Conservation (phyloP, 176 grass and related monocot genomes). For the Cenchrus fungigraminus region DNA sequence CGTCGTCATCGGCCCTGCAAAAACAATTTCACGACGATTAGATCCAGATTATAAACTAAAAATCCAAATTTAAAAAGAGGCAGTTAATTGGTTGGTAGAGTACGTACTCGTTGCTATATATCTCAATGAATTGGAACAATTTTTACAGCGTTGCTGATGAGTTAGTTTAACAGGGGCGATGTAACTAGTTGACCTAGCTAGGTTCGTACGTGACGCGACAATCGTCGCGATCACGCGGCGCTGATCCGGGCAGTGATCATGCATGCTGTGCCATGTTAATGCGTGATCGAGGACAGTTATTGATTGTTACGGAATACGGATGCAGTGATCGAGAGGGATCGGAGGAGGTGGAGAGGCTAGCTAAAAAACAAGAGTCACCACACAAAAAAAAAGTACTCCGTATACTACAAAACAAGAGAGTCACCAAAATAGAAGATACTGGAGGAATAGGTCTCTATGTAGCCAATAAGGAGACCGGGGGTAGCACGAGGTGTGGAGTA, state of each 20-base stretch:
- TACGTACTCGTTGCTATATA: no score
- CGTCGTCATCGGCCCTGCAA: constrained; percentile 62
- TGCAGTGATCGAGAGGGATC: neutral
- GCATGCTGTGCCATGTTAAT: neutral
- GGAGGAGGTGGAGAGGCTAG: no score
- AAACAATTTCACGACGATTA: constrained; percentile 14
- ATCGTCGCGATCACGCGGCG: constrained; percentile 36
- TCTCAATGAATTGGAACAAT: neutral
- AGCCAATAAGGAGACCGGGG: no score
- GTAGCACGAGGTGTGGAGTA: no score
- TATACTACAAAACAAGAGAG: no score
- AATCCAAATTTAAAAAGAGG: neutral
- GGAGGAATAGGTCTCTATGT: no score
- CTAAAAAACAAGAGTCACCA: no score
- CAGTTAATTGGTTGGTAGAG: no score
- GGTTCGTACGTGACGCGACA: constrained; percentile 12
- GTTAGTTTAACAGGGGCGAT: constrained; percentile 6
- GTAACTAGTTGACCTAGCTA: constrained; percentile 15
- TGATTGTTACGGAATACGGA: neutral
- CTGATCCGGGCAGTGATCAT: neutral
- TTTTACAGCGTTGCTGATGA: neutral
- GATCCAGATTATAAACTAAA: neutral
- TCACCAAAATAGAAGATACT: no score
- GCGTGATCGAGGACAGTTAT: constrained; percentile 12
- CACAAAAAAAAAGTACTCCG: no score